A percentile compares a stretch with the other conserved stretches of the same genome.
phyloP scores from a whole-genome alignment of 1,139 yeast genomes.

The Scheffersomyces segobiensis region DNA sequence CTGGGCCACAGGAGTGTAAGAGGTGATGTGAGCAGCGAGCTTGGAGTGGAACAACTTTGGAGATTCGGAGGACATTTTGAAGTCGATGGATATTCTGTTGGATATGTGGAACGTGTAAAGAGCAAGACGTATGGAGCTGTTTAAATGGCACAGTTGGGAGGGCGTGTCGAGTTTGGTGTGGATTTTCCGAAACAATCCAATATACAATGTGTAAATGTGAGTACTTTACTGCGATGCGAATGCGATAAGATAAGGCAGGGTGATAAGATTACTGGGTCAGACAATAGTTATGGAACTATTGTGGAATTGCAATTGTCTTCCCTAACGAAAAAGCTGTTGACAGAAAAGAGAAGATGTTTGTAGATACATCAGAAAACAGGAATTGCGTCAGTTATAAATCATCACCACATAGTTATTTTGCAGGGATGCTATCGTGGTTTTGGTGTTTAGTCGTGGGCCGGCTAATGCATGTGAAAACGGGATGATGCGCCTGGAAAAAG shows the following conservation, averaged over 20 bases:
- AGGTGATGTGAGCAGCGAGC: conserved; percentile 33
- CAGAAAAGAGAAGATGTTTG: neutral
- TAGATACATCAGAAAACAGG: neutral
- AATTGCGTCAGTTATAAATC: neutral
- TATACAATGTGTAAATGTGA: neutral
- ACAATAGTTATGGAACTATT: neutral
- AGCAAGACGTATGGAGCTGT: neutral
- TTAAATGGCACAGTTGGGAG: neutral
- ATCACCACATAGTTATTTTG: neutral
- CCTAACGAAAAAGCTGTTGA: neutral
- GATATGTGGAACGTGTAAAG: neutral
- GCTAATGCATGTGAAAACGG: neutral
- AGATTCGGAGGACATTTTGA: conserved; percentile 5
- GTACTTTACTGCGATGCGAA: neutral
- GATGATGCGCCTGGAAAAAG: neutral
- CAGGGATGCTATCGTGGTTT: neutral
- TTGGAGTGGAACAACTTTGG: conserved; percentile 31
- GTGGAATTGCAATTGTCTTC: neutral
- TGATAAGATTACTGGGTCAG: neutral
- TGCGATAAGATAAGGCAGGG: neutral
- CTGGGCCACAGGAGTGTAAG: conserved; percentile 31
- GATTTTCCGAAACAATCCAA: neutral
- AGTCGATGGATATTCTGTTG: neutral
- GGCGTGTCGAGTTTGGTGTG: neutral
- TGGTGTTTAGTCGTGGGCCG: neutral